These are phyloP conservation scores for Dendrobium catenatum DNA, from an alignment of 106 monocot species.

Conservation along the genomic window DNA sequence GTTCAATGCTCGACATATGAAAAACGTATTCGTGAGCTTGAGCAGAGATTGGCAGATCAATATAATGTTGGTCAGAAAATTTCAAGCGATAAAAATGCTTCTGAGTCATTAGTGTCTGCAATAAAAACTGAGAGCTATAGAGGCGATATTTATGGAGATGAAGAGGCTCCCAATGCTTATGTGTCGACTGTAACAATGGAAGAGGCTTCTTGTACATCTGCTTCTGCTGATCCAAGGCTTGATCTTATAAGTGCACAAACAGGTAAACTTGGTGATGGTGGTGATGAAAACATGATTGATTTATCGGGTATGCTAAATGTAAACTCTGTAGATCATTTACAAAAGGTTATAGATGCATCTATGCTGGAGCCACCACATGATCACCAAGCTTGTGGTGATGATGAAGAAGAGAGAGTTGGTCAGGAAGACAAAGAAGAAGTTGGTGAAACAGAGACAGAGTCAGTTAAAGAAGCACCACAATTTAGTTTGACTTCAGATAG, in stretches of 20 bases:
- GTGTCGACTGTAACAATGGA: constrained; percentile 71
- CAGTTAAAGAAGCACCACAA: constrained; percentile 15
- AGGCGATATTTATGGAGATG: constrained; percentile 37
- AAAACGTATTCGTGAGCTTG: constrained; percentile 87
- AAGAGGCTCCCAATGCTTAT: constrained; percentile 36
- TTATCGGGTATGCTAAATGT: constrained; percentile 28
- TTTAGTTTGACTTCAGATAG: constrained; percentile 10
- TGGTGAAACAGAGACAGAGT: constrained; percentile 21
- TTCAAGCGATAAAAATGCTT: constrained; percentile 25
- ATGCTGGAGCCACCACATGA: constrained; percentile 56
- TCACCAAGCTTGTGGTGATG: constrained; percentile 21
- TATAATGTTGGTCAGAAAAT: constrained; percentile 51
- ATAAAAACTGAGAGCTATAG: constrained; percentile 38
- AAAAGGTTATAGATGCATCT: constrained; percentile 60
- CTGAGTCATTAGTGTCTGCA: constrained; percentile 27
- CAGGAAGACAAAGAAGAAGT: constrained; percentile 5
- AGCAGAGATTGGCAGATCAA: constrained; percentile 62
- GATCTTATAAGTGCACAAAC: constrained; percentile 19
- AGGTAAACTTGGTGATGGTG: constrained; percentile 57
- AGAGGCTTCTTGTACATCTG: constrained; percentile 59
- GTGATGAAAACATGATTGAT: constrained; percentile 94
- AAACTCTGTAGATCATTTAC: constrained; percentile 10
- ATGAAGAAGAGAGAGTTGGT: constrained; percentile 14
- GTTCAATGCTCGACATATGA: constrained; percentile 61
- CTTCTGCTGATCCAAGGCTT: constrained; percentile 31